These are phyloP conservation scores for Nymphaea colorata DNA, from an alignment of 164 flowering plant species.

Conservation along the genomic window DNA sequence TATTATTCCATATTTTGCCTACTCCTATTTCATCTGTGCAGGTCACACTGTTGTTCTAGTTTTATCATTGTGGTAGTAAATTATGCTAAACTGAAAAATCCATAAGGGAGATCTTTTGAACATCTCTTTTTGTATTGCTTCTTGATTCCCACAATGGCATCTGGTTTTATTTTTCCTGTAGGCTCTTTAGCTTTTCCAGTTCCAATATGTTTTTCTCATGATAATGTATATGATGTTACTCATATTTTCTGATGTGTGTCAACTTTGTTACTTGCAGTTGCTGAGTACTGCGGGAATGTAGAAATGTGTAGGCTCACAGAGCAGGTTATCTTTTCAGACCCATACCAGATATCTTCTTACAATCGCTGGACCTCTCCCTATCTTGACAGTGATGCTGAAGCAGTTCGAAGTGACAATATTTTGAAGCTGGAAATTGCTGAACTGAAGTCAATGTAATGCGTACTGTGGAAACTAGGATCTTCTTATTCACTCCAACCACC, in stretches of 20 bases:
- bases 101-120: no score
- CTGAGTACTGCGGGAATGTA: conserved; percentile 88
- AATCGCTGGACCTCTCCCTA: conserved; percentile 85
- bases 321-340: conserved; percentile 95
- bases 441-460: conserved; percentile 73
- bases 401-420: conserved; percentile 56
- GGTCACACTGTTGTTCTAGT: no score
- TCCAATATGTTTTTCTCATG: no score
- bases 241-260: background rate
- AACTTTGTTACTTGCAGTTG: conserved; percentile 38
- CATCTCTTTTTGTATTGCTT: no score
- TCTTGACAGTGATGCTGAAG: conserved; percentile 76
- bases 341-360: conserved; percentile 64
- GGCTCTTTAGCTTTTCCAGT: no score
- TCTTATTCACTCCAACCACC: background rate
- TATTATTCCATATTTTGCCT: no score
- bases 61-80: no score
- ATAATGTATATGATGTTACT: background rate
- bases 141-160: no score
- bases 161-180: no score
- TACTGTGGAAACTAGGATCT: conserved; percentile 14
- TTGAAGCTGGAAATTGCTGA: conserved; percentile 88
- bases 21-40: no score
- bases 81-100: no score
- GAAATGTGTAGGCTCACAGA: conserved; percentile 91